Evolutionary conservation across 2,329 filamentous ascomycete species (phyloP).

Genomic region (Ilyonectria robusta): DNA sequence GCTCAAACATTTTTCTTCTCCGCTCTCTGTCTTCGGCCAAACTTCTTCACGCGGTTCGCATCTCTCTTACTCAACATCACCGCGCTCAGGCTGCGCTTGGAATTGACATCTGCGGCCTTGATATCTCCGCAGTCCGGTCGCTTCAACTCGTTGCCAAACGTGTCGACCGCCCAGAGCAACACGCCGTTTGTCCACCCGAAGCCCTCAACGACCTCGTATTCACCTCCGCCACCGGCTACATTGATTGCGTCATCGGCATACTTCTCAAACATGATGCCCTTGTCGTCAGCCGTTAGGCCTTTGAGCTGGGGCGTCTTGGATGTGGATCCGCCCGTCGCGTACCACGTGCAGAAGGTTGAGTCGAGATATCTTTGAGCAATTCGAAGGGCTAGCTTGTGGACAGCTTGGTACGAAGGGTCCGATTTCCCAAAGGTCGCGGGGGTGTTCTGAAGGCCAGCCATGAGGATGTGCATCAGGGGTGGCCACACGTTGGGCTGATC

Average conservation of each 20-base stretch:
- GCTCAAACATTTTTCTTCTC: conserved; percentile 23
- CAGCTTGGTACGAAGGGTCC: conserved; percentile 67
- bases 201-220: conserved; percentile 78
- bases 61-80: conserved; percentile 64
- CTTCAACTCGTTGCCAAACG: conserved; percentile 69
- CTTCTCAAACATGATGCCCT: conserved; percentile 80
- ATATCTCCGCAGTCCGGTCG: conserved; percentile 70
- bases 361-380: conserved; percentile 77
- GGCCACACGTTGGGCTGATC: conserved; percentile 81
- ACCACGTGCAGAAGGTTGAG: conserved; percentile 79
- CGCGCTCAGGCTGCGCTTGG: conserved; percentile 56
- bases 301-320: conserved; percentile 64
- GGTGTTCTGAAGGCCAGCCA: conserved; percentile 72
- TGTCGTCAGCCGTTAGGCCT: conserved; percentile 58
- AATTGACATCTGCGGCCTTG: conserved; percentile 55
- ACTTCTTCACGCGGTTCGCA: conserved; percentile 64
- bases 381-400: conserved; percentile 69
- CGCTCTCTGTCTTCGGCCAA: conserved; percentile 50
- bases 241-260: conserved; percentile 74
- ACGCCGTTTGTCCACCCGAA: conserved; percentile 82
- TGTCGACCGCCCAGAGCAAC: conserved; percentile 75
- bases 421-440: conserved; percentile 68
- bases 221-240: conserved; percentile 74
- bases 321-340: conserved; percentile 75
- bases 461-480: conserved; percentile 75